A percentile compares a stretch with the other conserved stretches of the same genome.
Evolutionary conservation across 441 rosid species (phyloP).

Genomic region (Bruguiera hainesii): DNA sequence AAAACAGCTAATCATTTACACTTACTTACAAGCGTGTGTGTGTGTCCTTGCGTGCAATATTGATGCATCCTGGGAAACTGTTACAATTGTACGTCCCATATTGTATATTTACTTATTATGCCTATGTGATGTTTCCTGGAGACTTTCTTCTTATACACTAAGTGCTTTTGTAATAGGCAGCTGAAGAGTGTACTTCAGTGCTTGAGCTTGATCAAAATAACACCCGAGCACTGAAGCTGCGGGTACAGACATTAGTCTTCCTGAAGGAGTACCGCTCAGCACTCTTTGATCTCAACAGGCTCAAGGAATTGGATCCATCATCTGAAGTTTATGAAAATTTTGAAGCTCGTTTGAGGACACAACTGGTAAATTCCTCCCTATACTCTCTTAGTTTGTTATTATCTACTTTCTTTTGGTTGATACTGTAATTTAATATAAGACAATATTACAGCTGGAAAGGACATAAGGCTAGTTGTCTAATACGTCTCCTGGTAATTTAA

Average conservation of each 20-base stretch:
- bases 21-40: too few species aligned
- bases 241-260: slow-evolving; percentile 85
- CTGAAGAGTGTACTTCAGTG: slow-evolving; percentile 86
- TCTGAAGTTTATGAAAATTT: slow-evolving; percentile 80
- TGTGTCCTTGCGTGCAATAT: too few species aligned
- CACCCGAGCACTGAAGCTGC: slow-evolving; percentile 84
- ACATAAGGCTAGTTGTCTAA: too few species aligned
- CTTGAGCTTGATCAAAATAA: slow-evolving; percentile 88
- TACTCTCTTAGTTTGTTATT: neutral
- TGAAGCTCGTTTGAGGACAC: slow-evolving; percentile 79
- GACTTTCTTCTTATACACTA: too few species aligned
- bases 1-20: too few species aligned
- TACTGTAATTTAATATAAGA: too few species aligned
- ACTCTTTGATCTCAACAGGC: slow-evolving; percentile 78
- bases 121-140: too few species aligned
- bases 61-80: too few species aligned
- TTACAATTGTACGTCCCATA: too few species aligned
- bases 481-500: too few species aligned
- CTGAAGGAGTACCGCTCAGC: slow-evolving; percentile 81
- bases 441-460: too few species aligned
- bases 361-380: slow-evolving; percentile 48
- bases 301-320: slow-evolving; percentile 71
- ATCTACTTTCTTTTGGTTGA: neutral
- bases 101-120: too few species aligned
- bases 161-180: slow-evolving; percentile 48